Evolutionary conservation across 371 early-diverging fungal genomes (phyloP).

Genomic region (Mortierella sp.): DNA sequence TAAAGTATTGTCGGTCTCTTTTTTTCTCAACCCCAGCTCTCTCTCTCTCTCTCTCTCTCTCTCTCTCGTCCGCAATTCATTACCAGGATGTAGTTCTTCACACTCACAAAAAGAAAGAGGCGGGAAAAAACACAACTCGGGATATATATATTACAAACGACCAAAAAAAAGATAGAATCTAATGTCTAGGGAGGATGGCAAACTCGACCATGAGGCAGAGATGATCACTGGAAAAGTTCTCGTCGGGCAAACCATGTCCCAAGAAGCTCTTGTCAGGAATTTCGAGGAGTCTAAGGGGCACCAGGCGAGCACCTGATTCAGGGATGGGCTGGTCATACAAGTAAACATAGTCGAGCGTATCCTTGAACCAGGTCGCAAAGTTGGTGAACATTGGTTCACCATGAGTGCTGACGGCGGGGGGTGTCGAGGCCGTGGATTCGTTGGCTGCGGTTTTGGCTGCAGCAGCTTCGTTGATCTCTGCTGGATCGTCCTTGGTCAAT

Average conservation of each 20-base stretch:
- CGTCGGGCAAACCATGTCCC: conserved; percentile 67
- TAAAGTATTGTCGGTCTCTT: conserved; percentile 28
- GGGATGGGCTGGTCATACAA: conserved; percentile 36
- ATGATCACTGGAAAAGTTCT: conserved; percentile 73
- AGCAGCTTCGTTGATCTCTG: conserved; percentile 10
- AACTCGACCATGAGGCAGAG: conserved; percentile 64
- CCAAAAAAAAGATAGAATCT: neutral
- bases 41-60: neutral
- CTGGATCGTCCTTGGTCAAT: conserved; percentile 35
- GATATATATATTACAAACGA: neutral
- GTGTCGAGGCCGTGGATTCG: conserved; percentile 29
- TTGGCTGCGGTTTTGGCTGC: conserved; percentile 28
- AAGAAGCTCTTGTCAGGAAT: conserved; percentile 62
- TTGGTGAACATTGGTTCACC: conserved; percentile 71
- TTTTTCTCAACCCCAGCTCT: neutral
- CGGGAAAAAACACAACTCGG: neutral
- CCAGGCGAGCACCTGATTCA: conserved; percentile 34
- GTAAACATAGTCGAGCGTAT: conserved; percentile 70
- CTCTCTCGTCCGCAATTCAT: neutral
- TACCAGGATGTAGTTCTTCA: neutral
- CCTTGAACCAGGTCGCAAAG: conserved; percentile 66
- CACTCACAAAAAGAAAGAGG: neutral
- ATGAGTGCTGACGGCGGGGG: conserved; percentile 27
- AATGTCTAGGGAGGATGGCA: conserved; percentile 27
- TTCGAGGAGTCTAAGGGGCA: conserved; percentile 48